Conservation (phyloP, 2,329 filamentous ascomycete species). For the Coniella lustricola region DNA sequence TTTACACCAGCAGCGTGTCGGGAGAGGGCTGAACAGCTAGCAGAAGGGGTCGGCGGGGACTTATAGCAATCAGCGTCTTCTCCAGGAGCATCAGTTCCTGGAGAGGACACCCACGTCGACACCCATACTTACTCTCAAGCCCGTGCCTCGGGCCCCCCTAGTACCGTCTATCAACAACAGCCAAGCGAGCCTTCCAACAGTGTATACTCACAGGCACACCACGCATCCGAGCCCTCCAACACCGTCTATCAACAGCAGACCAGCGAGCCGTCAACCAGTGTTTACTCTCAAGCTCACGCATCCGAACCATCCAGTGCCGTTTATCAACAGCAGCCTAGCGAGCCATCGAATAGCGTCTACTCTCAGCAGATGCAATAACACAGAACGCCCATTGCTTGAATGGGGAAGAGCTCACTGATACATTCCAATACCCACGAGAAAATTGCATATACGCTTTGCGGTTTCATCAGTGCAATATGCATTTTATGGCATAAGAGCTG, state of each 20-base stretch:
- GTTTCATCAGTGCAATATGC: no score
- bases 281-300: conserved; percentile 28
- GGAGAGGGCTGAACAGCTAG: conserved; percentile 65
- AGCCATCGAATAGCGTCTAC: conserved; percentile 25
- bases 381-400: neutral
- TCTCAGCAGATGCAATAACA: conserved; percentile 30
- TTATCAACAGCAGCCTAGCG: conserved; percentile 10
- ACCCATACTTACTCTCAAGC: conserved; percentile 33
- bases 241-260: conserved; percentile 29
- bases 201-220: conserved; percentile 30
- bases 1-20: conserved; percentile 84
- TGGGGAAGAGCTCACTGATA: no score
- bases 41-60: conserved; percentile 31
- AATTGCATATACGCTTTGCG: no score
- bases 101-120: conserved; percentile 40
- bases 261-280: conserved; percentile 16
- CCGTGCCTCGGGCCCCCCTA: conserved; percentile 18
- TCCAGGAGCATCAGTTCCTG: conserved; percentile 38
- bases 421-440: no score
- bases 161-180: conserved; percentile 11
- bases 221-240: conserved; percentile 18
- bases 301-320: conserved; percentile 18
- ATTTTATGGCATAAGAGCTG: no score
- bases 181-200: conserved; percentile 21
- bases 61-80: conserved; percentile 52